Percentiles rank a stretch among this genome's conserved stretches.
phyloP scores from a whole-genome alignment of 768 basidiomycete genomes.

The Hemileccinum rubropunctum region DNA sequence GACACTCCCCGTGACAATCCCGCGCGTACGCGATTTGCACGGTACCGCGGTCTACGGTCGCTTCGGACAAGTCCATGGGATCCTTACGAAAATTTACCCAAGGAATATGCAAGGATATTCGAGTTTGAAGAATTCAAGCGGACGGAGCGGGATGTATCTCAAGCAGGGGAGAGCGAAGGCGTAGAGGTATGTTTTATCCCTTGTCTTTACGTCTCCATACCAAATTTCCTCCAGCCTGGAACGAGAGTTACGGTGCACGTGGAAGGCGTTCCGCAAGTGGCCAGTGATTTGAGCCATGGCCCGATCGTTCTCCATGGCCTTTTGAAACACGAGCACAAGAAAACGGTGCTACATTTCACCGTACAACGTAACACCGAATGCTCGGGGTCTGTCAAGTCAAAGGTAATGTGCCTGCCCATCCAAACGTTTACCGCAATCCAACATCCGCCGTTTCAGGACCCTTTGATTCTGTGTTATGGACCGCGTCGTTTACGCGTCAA shows the following conservation, averaged over 20 bases:
- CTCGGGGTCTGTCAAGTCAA: conserved; percentile 82
- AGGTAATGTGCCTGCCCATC: conserved; percentile 44
- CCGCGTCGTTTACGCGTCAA: conserved; percentile 81
- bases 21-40: conserved; percentile 81
- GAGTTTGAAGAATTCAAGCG: conserved; percentile 94
- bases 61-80: conserved; percentile 98
- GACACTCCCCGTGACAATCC: conserved; percentile 88
- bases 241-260: conserved; percentile 75
- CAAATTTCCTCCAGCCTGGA: conserved; percentile 56
- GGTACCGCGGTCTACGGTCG: conserved; percentile 87
- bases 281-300: conserved; percentile 31
- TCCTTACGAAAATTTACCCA: conserved; percentile 90
- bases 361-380: conserved; percentile 97
- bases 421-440: background rate
- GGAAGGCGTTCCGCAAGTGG: conserved; percentile 69
- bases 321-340: conserved; percentile 94
- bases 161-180: conserved; percentile 63
- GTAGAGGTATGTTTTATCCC: conserved; percentile 56
- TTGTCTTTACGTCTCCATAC: background rate
- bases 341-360: conserved; percentile 87
- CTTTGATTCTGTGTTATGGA: conserved; percentile 84
- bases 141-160: conserved; percentile 70
- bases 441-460: conserved; percentile 53
- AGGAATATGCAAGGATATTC: conserved; percentile 93
- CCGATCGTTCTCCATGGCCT: conserved; percentile 77